A percentile compares a stretch with the other conserved stretches of the same genome.
Conservation (phyloP, 805 yeast genomes). For the Cyberlindnera sargentensis region DNA sequence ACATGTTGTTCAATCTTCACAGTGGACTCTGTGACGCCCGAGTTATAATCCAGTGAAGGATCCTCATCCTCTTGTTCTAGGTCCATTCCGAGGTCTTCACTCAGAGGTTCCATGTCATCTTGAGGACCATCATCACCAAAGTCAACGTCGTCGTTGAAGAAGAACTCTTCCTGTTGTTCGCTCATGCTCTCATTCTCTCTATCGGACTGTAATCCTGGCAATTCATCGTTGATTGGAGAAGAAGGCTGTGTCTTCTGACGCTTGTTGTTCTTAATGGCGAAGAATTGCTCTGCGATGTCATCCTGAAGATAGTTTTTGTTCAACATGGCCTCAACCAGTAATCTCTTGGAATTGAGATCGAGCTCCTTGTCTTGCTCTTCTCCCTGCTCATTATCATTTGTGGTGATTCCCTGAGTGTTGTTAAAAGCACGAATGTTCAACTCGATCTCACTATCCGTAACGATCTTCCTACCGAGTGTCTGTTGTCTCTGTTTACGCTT, state of each 20-base stretch:
- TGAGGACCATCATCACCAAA: conserved; percentile 29
- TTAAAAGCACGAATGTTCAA: conserved; percentile 17
- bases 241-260: conserved; percentile 18
- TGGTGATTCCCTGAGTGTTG: conserved; percentile 10
- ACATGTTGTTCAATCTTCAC: conserved; percentile 31
- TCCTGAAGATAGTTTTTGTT: conserved; percentile 12
- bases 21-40: conserved; percentile 41
- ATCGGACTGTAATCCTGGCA: conserved; percentile 17
- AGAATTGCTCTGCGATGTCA: conserved; percentile 12
- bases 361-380: neutral
- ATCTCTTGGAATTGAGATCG: conserved; percentile 15
- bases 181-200: conserved; percentile 2
- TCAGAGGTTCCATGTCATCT: conserved; percentile 5
- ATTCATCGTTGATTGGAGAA: conserved; percentile 5
- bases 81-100: conserved; percentile 3
- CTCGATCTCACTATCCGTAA: conserved; percentile 21
- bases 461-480: conserved; percentile 14
- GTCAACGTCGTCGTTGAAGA: conserved; percentile 10
- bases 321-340: conserved; percentile 12
- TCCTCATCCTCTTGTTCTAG: conserved; percentile 18
- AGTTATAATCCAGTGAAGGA: conserved; percentile 10
- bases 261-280: conserved; percentile 10
- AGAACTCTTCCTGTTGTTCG: neutral
- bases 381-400: neutral
- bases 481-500: conserved; percentile 7